A percentile compares a stretch with the other conserved stretches of the same genome.
Evolutionary conservation across 1,139 yeast genomes (phyloP).

Genomic region (Pichia terricola): DNA sequence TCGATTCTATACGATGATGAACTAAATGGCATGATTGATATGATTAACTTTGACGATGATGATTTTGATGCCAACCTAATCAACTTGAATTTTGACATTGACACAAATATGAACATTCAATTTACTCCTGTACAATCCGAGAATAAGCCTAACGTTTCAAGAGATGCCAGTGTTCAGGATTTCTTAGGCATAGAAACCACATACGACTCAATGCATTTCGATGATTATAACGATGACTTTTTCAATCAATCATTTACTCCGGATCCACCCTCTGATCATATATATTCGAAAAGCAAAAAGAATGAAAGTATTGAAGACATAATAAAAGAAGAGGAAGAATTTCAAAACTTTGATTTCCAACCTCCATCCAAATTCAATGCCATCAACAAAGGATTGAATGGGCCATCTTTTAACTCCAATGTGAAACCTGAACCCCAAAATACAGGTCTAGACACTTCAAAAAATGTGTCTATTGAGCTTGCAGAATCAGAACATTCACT

Average conservation of each 20-base stretch:
- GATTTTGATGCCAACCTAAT: conserved; percentile 14
- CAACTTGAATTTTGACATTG: conserved; percentile 17
- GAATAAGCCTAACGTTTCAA: neutral
- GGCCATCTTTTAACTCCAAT: conserved; percentile 38
- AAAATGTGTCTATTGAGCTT: conserved; percentile 8
- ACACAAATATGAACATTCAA: conserved; percentile 12
- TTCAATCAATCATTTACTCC: neutral
- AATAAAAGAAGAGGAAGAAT: conserved; percentile 10
- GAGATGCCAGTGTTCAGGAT: conserved; percentile 11
- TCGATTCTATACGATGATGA: conserved; percentile 20
- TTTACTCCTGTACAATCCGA: conserved; percentile 8
- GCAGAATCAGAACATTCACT: conserved; percentile 15
- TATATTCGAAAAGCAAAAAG: neutral
- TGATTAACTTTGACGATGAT: conserved; percentile 41
- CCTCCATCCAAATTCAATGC: conserved; percentile 31
- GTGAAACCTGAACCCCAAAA: conserved; percentile 20
- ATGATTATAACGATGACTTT: conserved; percentile 2
- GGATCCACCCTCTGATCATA: neutral
- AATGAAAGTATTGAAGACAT: conserved; percentile 11
- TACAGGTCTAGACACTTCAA: conserved; percentile 21
- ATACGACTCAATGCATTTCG: conserved; percentile 6
- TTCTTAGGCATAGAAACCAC: conserved; percentile 12
- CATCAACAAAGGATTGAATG: conserved; percentile 27
- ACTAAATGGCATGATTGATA: conserved; percentile 53
- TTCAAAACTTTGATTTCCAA: neutral